Evolutionary conservation across 768 basidiomycete genomes (phyloP).

Genomic region (Daedaleopsis nitida): DNA sequence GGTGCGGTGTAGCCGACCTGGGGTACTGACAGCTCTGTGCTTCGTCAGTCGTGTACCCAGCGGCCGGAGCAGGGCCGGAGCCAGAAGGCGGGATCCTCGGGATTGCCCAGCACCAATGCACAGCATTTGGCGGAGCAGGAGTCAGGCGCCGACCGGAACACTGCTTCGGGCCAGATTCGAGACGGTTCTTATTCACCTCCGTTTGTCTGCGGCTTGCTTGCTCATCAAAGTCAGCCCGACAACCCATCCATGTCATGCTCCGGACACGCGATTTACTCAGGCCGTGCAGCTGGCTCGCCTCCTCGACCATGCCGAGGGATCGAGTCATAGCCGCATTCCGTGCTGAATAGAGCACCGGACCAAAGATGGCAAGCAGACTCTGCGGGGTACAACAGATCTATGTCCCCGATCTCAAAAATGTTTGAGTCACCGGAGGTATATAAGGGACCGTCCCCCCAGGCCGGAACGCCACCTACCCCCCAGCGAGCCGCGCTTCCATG

Average conservation of each 20-base stretch:
- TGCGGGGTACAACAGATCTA: background rate
- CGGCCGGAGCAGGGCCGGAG: no score
- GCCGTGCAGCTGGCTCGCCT: background rate
- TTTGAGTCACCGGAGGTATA: conserved; percentile 17
- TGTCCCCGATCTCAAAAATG: background rate
- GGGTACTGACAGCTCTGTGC: no score
- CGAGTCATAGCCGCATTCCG: background rate
- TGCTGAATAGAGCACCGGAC: background rate
- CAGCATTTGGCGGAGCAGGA: conserved; percentile 8
- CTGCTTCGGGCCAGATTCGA: conserved; percentile 7
- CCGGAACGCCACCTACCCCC: background rate
- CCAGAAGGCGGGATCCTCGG: no score
- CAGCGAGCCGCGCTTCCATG: background rate
- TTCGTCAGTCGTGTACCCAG: no score
- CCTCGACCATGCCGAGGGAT: background rate
- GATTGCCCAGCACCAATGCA: background rate
- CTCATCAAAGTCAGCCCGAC: background rate
- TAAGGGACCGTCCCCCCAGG: conserved; percentile 3
- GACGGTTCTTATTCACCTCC: conserved; percentile 20
- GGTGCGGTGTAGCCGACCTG: no score
- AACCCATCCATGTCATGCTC: background rate
- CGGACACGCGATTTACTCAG: background rate
- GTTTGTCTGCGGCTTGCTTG: background rate
- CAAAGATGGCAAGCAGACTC: background rate
- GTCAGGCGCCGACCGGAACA: background rate